These are phyloP conservation scores for Aureobasidium sp. DNA, from an alignment of 2,329 filamentous ascomycete species.

Conservation along the genomic window DNA sequence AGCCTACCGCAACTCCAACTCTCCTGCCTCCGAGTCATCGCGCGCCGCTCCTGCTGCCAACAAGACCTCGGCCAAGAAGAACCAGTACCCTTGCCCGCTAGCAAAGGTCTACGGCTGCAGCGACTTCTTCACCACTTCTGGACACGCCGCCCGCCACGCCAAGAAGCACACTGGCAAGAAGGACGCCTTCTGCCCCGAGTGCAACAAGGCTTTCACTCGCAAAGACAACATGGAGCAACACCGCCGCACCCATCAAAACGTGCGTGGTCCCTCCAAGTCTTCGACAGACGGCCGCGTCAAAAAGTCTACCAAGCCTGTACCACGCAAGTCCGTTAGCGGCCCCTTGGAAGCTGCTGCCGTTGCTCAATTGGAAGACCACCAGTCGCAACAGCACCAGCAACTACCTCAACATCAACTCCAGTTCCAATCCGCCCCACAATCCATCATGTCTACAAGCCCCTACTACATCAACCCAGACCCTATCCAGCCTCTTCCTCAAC, in stretches of 20 bases:
- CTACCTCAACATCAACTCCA: conserved; percentile 15
- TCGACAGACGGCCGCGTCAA: conserved; percentile 36
- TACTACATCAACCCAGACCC: conserved; percentile 28
- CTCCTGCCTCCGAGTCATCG: conserved; percentile 41
- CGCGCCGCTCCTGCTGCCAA: conserved; percentile 33
- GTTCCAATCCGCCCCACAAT: conserved; percentile 13
- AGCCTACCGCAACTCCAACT: conserved; percentile 33
- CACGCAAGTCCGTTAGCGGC: conserved; percentile 24
- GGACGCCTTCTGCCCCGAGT: conserved; percentile 60
- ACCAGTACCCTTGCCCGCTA: conserved; percentile 66
- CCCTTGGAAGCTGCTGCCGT: conserved; percentile 26
- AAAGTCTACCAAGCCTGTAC: conserved; percentile 30
- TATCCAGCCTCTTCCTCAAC: conserved; percentile 26
- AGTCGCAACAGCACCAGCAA: conserved; percentile 16
- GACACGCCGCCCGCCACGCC: conserved; percentile 75
- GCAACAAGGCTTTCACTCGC: conserved; percentile 71
- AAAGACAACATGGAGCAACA: conserved; percentile 87
- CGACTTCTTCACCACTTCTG: conserved; percentile 77
- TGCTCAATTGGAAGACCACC: conserved; percentile 24
- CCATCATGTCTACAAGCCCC: conserved; percentile 19
- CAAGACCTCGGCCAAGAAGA: conserved; percentile 45
- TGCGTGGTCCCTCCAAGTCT: conserved; percentile 34
- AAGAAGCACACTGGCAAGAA: conserved; percentile 81
- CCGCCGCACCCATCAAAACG: conserved; percentile 61
- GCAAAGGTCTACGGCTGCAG: conserved; percentile 62